phyloP scores from a whole-genome alignment of 2,329 filamentous ascomycete species.

The Sporothrix curviconia region DNA sequence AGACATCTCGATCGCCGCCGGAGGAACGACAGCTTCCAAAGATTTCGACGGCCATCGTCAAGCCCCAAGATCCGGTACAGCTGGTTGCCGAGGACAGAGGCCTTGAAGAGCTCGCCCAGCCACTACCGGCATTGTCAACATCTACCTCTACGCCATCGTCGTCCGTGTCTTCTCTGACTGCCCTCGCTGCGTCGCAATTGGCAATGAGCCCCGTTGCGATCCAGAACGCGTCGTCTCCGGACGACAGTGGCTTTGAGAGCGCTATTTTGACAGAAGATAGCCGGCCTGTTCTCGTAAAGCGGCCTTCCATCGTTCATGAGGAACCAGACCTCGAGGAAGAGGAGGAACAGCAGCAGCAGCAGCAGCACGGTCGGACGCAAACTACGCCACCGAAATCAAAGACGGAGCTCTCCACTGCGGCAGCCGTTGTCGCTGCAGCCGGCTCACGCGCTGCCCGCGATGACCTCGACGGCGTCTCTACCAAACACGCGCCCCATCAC shows the following conservation, averaged over 20 bases:
- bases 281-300: conserved; percentile 16
- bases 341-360: conserved; percentile 17
- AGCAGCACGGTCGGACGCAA: neutral
- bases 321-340: conserved; percentile 24
- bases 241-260: neutral
- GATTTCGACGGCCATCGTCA: neutral
- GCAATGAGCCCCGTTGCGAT: neutral
- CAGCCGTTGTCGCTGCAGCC: neutral
- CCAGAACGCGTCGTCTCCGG: neutral
- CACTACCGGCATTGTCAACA: conserved; percentile 11
- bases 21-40: neutral
- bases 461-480: conserved; percentile 31
- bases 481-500: conserved; percentile 27
- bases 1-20: neutral
- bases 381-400: neutral
- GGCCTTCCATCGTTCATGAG: conserved; percentile 38
- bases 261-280: neutral
- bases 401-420: neutral
- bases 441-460: conserved; percentile 22
- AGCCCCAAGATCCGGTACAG: neutral
- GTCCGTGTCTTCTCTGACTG: conserved; percentile 11
- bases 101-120: neutral
- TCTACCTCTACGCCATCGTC: conserved; percentile 13
- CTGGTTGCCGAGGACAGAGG: neutral
- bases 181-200: neutral